Evolutionary conservation across 768 basidiomycete species (phyloP), one percentile per base, ranked within the genome.

Genomic region (Asterophora parasitica): DNA sequence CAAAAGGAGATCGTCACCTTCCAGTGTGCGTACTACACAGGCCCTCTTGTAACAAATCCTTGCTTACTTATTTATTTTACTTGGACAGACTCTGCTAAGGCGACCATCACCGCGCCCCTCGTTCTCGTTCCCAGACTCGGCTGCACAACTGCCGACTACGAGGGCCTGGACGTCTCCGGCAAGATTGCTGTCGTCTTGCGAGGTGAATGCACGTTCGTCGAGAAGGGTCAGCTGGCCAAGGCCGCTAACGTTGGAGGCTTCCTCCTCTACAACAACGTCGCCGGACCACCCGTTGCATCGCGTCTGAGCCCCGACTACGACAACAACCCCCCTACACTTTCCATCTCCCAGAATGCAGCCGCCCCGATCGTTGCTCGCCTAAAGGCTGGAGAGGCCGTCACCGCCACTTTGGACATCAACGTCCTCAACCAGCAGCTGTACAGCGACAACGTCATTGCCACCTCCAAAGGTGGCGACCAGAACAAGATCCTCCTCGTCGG

Each of bases 401-500:
- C 58, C n/a, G 64, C 59, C 11, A 58, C 49, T 3, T 45, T 67
- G 16, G 51, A 58, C 15, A 61, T 64, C 13, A 48, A 58, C 7
- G 62, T 61, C 12, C 28, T 59, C 34, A 59, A 53, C 30, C 63
- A 63, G 42, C 49, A 58, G 11, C 54, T 61, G 17, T 56, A 35
- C 19, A 60, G 59, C 13, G 60, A 56, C 49, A 67, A 65, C 42
- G 57, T 67, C 13, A 56, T 67, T 38, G 65, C 65, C 15, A 63
- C 61, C 10, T 59, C 58, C 42, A 63, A 62, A 44, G 32, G 41
- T 7, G 65, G 64, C 4, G 54, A 67, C 50, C 52, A 59, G 50
- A 55, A 58, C 23, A 64, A 64, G 33, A 47, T 67, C 40, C 47
- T 67, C 16, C 30, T 63, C n/a, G 55, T 59, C 28, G 63, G 65